Percentiles rank a stretch among this genome's conserved stretches.
Evolutionary conservation across 1,284 basidiomycete genomes (phyloP).

Genomic region (Schizopora paradoxa): DNA sequence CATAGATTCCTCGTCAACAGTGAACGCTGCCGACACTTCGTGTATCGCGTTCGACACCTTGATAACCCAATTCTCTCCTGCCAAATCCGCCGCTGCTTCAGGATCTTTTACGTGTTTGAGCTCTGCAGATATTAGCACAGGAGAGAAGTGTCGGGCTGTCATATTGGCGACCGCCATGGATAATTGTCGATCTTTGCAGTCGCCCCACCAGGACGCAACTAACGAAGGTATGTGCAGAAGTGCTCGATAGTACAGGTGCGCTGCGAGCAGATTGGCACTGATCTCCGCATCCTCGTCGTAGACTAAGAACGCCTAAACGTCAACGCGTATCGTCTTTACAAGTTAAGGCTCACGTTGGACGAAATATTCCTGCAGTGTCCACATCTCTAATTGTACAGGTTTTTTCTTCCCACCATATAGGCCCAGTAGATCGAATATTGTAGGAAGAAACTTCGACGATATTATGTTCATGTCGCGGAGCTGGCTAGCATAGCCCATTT

Average conservation of each 20-base stretch:
- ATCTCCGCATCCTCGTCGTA: constrained; percentile 54
- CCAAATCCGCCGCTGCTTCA: constrained; percentile 56
- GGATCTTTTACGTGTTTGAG: constrained; percentile 72
- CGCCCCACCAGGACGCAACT: constrained; percentile 81
- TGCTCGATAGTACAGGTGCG: constrained; percentile 85
- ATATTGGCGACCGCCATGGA: constrained; percentile 71
- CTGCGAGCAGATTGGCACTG: constrained; percentile 69
- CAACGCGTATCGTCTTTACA: constrained; percentile 13
- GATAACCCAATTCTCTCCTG: constrained; percentile 78
- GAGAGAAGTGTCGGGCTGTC: constrained; percentile 87
- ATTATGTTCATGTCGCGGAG: constrained; percentile 70
- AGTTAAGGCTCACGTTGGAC: constrained; percentile 59
- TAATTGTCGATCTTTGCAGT: constrained; percentile 87
- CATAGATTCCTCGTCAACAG: constrained; percentile 91
- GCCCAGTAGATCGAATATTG: constrained; percentile 64
- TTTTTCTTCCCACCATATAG: constrained; percentile 55
- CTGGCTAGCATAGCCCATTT: constrained; percentile 80
- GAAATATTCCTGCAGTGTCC: constrained; percentile 83
- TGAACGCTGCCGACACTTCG: constrained; percentile 78
- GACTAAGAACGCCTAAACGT: constrained; percentile 43
- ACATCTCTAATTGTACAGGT: constrained; percentile 73
- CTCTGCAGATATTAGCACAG: constrained; percentile 82
- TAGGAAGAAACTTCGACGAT: constrained; percentile 64
- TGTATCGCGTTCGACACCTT: constrained; percentile 67
- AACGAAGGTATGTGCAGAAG: constrained; percentile 79